Percentiles rank a stretch among this genome's conserved stretches.
These are phyloP conservation scores for Aspergillus sp. DNA, from an alignment of 2,329 filamentous ascomycete genomes.

Conservation along the genomic window DNA sequence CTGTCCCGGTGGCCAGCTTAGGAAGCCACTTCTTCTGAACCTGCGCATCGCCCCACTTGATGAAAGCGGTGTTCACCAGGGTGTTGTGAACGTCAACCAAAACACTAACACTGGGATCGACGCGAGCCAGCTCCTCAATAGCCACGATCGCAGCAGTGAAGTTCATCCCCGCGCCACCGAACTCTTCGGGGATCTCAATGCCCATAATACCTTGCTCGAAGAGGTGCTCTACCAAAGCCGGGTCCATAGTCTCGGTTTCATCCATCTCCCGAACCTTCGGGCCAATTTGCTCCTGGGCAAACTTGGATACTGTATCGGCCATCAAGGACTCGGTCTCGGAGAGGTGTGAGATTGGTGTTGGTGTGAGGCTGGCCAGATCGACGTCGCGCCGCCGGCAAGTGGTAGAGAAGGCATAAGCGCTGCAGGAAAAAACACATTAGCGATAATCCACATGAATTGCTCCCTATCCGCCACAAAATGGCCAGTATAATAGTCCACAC, in stretches of 20 bases:
- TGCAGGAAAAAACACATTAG: slow-evolving; percentile 19
- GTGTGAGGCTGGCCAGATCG: slow-evolving; percentile 74
- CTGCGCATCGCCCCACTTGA: slow-evolving; percentile 77
- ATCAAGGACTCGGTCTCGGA: slow-evolving; percentile 88
- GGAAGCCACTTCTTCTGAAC: slow-evolving; percentile 86
- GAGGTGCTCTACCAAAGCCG: slow-evolving; percentile 79
- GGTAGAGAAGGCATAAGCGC: slow-evolving; percentile 59
- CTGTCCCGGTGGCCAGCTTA: slow-evolving; percentile 82
- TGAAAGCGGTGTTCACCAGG: slow-evolving; percentile 86
- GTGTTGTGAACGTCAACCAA: slow-evolving; percentile 98
- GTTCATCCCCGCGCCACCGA: slow-evolving; percentile 96
- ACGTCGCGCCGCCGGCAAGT: slow-evolving; percentile 56
- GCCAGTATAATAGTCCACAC: neutral
- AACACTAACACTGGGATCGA: slow-evolving; percentile 93
- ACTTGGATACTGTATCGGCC: slow-evolving; percentile 86
- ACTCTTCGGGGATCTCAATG: slow-evolving; percentile 96
- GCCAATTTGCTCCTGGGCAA: slow-evolving; percentile 82
- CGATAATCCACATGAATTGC: neutral
- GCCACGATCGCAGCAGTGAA: slow-evolving; percentile 95
- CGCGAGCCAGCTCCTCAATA: slow-evolving; percentile 92
- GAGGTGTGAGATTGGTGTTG: slow-evolving; percentile 89
- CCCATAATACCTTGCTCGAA: slow-evolving; percentile 99
- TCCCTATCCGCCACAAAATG: neutral
- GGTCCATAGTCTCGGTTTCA: slow-evolving; percentile 92
- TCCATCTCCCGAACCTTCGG: slow-evolving; percentile 97